Base-by-base conservation (phyloP, 805 yeast genomes). In the Maudiozyma pseudohumilis region DNA sequence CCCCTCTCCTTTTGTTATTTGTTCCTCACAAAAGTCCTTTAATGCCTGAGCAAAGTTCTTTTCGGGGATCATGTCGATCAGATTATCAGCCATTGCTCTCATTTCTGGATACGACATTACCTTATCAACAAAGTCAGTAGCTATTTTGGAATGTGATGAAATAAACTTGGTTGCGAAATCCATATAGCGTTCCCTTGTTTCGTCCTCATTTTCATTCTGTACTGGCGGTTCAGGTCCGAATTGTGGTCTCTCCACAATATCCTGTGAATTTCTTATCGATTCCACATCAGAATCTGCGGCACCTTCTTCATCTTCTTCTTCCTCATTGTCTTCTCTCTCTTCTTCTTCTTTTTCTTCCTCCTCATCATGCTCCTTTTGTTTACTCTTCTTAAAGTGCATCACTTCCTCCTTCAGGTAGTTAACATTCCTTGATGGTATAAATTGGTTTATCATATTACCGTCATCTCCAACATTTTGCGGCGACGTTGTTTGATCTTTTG, bases 1-100 rank as follows among this genome's bases (percentile, higher is more conserved):
- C 23, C 37, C 41, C n/a, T 34, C 35, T n/a, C 37, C 42, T 15
- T 28, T 32, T 19, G 40, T 34, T 3, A 42, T 12, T 32, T 33
- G 61, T 31, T 75, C 68, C 40, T 71, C 70, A 3, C 86, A 83
- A 32, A 83, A 64, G 37, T 75, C 70, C 55, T 85, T 94, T 74
- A 87, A 79, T 70, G 84, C 78, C 45, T 79, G 79, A 23, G 85
- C 70, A 45, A 86, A 83, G 29, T 77, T 73, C 44, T 72, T 70
- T n/a, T 94, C 95, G 44, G 81, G 84, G 52, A 34, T 39, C 29
- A 45, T 47, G 47, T 74, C 74, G 48, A 85, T 66, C 20, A 87
- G 58, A 50, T 85, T 94, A 46, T 85, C 94, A 1, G 95, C 92
- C 30, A 87, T 72, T 3, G 79, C 65, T 45, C 70, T 59, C 40